Evolutionary conservation across 257 asterid genomes (phyloP).

Genomic region (Solanum chiquidenum): DNA sequence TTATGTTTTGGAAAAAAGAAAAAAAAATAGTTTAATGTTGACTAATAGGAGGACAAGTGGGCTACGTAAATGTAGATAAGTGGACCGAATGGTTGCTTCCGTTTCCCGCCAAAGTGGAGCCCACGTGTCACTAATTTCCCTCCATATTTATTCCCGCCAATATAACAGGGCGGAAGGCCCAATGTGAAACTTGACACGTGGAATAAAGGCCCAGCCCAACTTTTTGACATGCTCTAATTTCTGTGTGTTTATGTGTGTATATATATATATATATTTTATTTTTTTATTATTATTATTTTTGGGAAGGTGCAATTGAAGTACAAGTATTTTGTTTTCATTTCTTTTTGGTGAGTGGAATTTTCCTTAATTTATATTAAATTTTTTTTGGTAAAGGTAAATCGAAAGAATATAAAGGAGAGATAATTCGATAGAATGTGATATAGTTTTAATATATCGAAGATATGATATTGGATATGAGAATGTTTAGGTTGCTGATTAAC

Average conservation of each 20-base stretch:
- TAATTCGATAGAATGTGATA: too few species aligned
- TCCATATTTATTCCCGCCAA: constrained; percentile 21
- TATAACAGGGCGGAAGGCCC: background rate
- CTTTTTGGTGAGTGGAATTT: background rate
- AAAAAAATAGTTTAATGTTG: background rate
- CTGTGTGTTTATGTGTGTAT: background rate
- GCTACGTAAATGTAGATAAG: constrained; percentile 18
- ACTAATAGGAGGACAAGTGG: constrained; percentile 13
- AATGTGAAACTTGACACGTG: constrained; percentile 7
- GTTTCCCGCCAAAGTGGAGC: constrained; percentile 36
- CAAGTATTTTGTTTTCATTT: background rate
- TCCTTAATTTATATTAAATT: background rate
- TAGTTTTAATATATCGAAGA: too few species aligned
- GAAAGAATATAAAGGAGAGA: too few species aligned
- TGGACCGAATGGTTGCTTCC: constrained; percentile 29
- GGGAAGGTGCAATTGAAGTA: background rate
- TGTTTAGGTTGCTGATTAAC: too few species aligned
- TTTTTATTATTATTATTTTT: too few species aligned
- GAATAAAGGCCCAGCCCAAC: background rate
- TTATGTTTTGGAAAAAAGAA: background rate
- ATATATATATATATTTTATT: background rate
- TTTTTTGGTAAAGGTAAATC: too few species aligned
- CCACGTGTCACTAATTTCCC: constrained; percentile 5
- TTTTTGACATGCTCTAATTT: background rate
- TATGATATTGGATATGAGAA: too few species aligned